Conservation (phyloP, 305 asterid genomes). For the Fraxinus greggii region DNA sequence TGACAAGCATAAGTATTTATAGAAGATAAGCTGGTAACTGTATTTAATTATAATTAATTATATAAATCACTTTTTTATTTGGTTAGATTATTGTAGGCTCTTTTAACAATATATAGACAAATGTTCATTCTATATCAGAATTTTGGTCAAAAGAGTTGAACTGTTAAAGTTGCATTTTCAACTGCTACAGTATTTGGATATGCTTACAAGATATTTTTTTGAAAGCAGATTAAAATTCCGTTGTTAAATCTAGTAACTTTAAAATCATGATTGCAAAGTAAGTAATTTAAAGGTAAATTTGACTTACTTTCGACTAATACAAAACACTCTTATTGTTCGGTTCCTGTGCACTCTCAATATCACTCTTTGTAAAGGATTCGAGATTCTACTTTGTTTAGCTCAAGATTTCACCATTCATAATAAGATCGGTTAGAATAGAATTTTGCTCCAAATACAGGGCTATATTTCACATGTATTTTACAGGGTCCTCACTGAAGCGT, state of each 20-base stretch:
- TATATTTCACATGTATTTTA: no score
- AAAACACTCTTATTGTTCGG: no score
- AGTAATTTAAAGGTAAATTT: not conserved
- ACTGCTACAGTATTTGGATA: not conserved
- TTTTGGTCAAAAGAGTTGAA: not conserved
- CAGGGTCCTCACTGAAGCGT: no score
- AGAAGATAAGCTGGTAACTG: constrained; percentile 12
- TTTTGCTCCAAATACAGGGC: no score
- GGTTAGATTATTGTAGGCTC: not conserved
- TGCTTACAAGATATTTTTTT: not conserved
- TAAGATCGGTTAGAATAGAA: no score
- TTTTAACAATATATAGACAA: not conserved
- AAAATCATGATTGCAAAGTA: not conserved
- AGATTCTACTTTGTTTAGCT: not conserved
- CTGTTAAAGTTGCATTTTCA: not conserved
- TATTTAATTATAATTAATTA: constrained; percentile 4
- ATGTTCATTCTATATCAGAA: not conserved
- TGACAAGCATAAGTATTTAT: constrained; percentile 27
- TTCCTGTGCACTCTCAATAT: not conserved
- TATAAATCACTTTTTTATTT: not conserved
- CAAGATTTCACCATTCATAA: not conserved
- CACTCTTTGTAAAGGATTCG: not conserved
- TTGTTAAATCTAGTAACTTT: not conserved
- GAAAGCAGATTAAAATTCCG: not conserved
- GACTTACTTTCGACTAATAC: not conserved